Evolutionary conservation across 176 grass and related monocot genomes (phyloP).

Genomic region (Aechmea fasciata): DNA sequence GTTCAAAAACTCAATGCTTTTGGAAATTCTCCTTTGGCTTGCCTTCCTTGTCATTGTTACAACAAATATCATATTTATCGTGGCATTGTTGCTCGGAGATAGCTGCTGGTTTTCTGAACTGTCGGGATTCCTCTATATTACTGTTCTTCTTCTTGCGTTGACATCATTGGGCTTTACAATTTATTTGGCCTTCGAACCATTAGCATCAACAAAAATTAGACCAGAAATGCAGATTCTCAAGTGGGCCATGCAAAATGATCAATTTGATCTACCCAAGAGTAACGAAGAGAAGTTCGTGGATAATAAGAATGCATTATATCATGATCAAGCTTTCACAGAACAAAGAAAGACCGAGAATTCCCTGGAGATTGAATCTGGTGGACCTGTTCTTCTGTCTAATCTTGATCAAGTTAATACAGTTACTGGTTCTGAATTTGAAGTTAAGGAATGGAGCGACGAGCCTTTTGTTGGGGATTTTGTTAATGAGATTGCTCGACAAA

Average conservation of each 20-base stretch:
- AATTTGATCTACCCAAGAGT: neutral
- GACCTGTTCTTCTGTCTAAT: neutral
- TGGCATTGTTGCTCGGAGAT: neutral
- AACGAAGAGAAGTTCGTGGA: neutral
- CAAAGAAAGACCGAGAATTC: neutral
- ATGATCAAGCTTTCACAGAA: neutral
- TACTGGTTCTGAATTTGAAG: neutral
- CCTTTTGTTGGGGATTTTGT: neutral
- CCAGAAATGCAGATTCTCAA: neutral
- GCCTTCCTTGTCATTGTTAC: neutral
- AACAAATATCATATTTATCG: neutral
- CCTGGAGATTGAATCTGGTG: neutral
- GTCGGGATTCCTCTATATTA: neutral
- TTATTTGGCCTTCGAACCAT: neutral
- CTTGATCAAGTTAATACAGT: slow-evolving; percentile 1
- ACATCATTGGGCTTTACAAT: neutral
- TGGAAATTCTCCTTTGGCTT: neutral
- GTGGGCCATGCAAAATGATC: neutral
- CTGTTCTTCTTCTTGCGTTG: neutral
- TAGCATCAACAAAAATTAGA: neutral
- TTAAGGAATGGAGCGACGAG: neutral
- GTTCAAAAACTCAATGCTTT: neutral
- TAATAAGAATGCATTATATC: neutral
- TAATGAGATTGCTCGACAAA: neutral
- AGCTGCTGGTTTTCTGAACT: neutral